Evolutionary conservation across 805 yeast genomes (phyloP).

Genomic region (Nakazawaea peltata): DNA sequence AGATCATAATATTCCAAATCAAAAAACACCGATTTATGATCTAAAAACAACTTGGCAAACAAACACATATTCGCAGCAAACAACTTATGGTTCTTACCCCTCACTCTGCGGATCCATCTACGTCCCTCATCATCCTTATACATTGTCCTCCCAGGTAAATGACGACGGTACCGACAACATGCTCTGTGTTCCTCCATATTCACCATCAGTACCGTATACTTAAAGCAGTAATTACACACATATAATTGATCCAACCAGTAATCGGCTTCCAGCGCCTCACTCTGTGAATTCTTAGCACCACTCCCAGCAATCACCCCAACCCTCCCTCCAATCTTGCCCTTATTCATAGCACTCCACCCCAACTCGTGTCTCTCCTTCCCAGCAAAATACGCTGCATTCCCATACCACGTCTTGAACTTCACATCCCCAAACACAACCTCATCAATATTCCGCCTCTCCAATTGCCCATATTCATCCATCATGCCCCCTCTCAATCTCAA

Average conservation of each 20-base stretch:
- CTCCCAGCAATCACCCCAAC: too few species aligned
- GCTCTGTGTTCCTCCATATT: conserved; percentile 43
- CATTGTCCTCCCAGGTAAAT: conserved; percentile 58
- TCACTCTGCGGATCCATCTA: conserved; percentile 54
- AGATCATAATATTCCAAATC: conserved; percentile 74
- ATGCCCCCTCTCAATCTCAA: too few species aligned
- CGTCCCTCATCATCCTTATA: conserved; percentile 48
- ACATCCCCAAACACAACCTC: conserved; percentile 61
- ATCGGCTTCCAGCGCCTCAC: conserved; percentile 11
- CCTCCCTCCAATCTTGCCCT: too few species aligned
- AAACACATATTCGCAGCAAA: conserved; percentile 79
- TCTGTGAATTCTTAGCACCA: conserved; percentile 11
- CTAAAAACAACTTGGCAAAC: conserved; percentile 82
- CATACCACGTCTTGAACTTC: conserved; percentile 80
- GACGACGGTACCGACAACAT: conserved; percentile 33
- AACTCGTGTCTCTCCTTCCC: conserved; percentile 34
- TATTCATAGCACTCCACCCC: conserved; percentile 31
- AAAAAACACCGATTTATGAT: conserved; percentile 83
- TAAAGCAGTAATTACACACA: conserved; percentile 81
- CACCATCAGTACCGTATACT: conserved; percentile 47
- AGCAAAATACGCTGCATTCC: conserved; percentile 68
- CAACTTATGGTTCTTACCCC: conserved; percentile 54
- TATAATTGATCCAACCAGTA: conserved; percentile 53
- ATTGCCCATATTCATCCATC: conserved; percentile 45
- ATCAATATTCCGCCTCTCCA: conserved; percentile 54